These are phyloP conservation scores for Lyophyllum atratum DNA, from an alignment of 768 basidiomycete genomes.

Conservation along the genomic window DNA sequence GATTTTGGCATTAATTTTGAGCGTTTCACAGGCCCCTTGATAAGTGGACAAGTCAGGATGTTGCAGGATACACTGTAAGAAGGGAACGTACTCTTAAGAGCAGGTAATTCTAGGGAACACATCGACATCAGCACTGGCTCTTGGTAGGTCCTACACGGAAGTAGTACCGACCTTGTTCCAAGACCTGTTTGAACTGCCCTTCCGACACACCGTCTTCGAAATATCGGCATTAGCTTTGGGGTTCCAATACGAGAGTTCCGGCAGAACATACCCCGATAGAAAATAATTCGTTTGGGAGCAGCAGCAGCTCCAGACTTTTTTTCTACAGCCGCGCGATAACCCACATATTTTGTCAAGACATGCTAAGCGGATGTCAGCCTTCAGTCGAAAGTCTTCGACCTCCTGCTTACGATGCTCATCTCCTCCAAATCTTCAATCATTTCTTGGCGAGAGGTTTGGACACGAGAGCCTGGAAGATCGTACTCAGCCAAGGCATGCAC, in stretches of 20 bases:
- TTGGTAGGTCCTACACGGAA: neutral
- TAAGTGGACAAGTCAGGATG: constrained; percentile 3
- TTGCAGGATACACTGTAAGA: neutral
- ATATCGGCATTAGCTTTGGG: constrained; percentile 3
- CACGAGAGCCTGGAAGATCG: constrained; percentile 49
- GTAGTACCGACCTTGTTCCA: constrained; percentile 47
- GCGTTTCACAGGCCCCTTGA: constrained; percentile 54
- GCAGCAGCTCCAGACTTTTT: constrained; percentile 40
- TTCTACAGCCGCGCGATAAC: constrained; percentile 57
- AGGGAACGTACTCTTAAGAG: constrained; percentile 45
- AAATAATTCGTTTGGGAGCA: constrained; percentile 71
- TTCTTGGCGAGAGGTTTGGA: constrained; percentile 71
- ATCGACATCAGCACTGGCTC: neutral
- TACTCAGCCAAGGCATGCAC: neutral
- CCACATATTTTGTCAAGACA: constrained; percentile 57
- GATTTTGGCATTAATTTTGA: constrained; percentile 56
- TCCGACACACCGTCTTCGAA: constrained; percentile 54
- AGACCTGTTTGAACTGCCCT: constrained; percentile 52
- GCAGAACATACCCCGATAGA: constrained; percentile 61
- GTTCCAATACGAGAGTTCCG: neutral
- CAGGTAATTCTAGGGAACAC: constrained; percentile 43
- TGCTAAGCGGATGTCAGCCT: constrained; percentile 34
- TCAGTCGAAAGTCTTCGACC: neutral
- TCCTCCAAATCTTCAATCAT: constrained; percentile 71
- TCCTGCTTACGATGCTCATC: constrained; percentile 56